Evolutionary conservation across 179 eudicot genomes (phyloP).

Genomic region (Sideroxylon spinosum): DNA sequence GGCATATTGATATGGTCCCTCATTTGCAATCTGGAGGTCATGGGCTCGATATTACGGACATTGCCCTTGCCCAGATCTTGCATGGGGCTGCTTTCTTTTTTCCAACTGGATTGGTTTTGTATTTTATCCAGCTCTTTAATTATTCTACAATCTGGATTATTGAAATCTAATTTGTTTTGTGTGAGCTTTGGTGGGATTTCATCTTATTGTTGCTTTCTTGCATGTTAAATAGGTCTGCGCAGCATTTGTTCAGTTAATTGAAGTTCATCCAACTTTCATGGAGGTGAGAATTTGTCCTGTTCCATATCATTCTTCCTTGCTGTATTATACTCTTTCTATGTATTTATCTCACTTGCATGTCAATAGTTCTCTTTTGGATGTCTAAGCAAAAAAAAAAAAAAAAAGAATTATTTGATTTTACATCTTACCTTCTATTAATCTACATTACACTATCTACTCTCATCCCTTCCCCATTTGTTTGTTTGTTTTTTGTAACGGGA

Average conservation of each 20-base stretch:
- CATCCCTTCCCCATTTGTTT: background rate
- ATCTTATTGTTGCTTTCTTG: slow-evolving; percentile 17
- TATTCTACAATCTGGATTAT: background rate
- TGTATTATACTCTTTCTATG: background rate
- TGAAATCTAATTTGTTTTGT: slow-evolving; percentile 5
- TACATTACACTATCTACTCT: background rate
- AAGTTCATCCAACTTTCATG: slow-evolving; percentile 75
- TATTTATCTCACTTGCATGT: background rate
- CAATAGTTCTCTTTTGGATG: background rate
- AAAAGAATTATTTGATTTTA: background rate
- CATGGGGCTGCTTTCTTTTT: no score
- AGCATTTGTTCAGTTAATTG: slow-evolving; percentile 93
- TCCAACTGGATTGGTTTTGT: background rate
- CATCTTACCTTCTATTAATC: background rate
- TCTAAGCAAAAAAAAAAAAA: background rate
- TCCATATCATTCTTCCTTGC: background rate
- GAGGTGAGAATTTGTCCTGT: slow-evolving; percentile 50
- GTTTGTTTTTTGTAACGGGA: slow-evolving; percentile 6
- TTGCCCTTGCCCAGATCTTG: no score
- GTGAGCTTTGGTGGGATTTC: slow-evolving; percentile 2
- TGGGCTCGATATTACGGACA: no score
- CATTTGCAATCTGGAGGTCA: no score
- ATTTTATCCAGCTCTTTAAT: background rate
- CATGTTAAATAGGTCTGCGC: slow-evolving; percentile 73
- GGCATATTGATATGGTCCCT: no score